Percentiles rank a stretch among this genome's conserved stretches.
Conservation (phyloP, 768 basidiomycete species). For the Leccinellum albellum region DNA sequence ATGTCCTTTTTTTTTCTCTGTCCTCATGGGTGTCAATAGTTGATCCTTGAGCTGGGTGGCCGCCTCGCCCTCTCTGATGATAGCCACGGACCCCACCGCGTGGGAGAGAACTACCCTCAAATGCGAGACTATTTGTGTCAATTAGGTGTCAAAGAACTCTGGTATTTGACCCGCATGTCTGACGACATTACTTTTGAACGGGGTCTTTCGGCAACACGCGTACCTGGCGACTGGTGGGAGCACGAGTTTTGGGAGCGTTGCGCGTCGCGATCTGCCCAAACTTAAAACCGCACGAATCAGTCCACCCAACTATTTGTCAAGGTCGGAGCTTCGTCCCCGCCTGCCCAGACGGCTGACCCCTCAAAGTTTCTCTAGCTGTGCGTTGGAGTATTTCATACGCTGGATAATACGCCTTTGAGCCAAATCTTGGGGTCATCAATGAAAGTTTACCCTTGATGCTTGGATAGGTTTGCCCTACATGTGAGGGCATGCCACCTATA, state of each 20-base stretch:
- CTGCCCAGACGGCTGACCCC: slow-evolving; percentile 11
- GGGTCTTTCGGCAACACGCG: slow-evolving; percentile 39
- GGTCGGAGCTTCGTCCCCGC: slow-evolving; percentile 20
- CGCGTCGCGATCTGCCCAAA: slow-evolving; percentile 9
- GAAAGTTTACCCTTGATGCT: slow-evolving; percentile 1
- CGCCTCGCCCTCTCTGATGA: slow-evolving; percentile 90
- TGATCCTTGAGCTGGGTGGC: slow-evolving; percentile 66
- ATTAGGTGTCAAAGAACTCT: slow-evolving; percentile 60
- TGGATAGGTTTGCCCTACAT: slow-evolving; percentile 1
- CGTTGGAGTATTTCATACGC: slow-evolving; percentile 18
- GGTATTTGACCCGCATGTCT: slow-evolving; percentile 48
- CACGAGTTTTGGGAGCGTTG: slow-evolving; percentile 53
- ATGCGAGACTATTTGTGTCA: slow-evolving; percentile 61
- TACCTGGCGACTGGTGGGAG: slow-evolving; percentile 54
- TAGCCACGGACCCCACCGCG: slow-evolving; percentile 85
- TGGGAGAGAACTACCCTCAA: slow-evolving; percentile 80
- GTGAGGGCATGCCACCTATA: background rate
- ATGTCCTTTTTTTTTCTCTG: slow-evolving; percentile 12
- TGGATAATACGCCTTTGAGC: slow-evolving; percentile 1
- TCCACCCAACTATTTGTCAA: slow-evolving; percentile 14
- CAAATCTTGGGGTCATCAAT: slow-evolving; percentile 4
- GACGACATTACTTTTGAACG: slow-evolving; percentile 27
- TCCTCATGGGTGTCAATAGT: slow-evolving; percentile 39
- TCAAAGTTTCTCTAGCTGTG: slow-evolving; percentile 9
- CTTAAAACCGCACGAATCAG: slow-evolving; percentile 11